A percentile compares a stretch with the other conserved stretches of the same genome.
Conservation (phyloP, 2,329 filamentous ascomycete species). For the Ambrosiella beaveri region DNA sequence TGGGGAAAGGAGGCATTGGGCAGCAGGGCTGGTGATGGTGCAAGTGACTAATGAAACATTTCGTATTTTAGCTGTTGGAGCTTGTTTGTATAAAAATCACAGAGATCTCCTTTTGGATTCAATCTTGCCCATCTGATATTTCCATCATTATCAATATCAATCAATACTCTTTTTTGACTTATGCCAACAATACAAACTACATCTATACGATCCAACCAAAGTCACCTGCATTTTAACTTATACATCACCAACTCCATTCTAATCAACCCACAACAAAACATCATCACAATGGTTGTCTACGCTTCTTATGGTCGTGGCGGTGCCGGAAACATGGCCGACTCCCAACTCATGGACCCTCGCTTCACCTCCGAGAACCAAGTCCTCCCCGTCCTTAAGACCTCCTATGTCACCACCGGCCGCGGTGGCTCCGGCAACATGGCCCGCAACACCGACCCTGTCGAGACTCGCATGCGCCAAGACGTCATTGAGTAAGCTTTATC, state of each 20-base stretch:
- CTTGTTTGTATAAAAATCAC: conserved; percentile 1
- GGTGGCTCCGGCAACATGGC: conserved; percentile 84
- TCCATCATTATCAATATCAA: not conserved
- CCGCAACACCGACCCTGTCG: conserved; percentile 48
- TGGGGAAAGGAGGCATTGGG: conserved; percentile 1
- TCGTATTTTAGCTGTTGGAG: not conserved
- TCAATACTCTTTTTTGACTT: not conserved
- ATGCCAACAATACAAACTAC: not conserved
- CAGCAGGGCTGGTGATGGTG: conserved; percentile 3
- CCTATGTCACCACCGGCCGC: conserved; percentile 77
- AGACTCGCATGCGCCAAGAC: conserved; percentile 69
- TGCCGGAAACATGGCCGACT: conserved; percentile 52
- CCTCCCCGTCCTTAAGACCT: conserved; percentile 67
- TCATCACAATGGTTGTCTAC: conserved; percentile 16
- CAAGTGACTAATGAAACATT: not conserved
- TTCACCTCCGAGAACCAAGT: conserved; percentile 49
- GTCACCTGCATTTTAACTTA: not conserved
- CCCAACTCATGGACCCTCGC: conserved; percentile 22
- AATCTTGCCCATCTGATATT: not conserved
- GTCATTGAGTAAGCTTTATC: conserved; percentile 45
- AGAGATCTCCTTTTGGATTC: not conserved
- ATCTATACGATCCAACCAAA: not conserved
- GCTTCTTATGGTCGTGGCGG: conserved; percentile 61
- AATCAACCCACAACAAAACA: not conserved
- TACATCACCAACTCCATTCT: not conserved